Conservation (phyloP, 2,329 filamentous ascomycete species). For the Trichoderma citrinoviride region DNA sequence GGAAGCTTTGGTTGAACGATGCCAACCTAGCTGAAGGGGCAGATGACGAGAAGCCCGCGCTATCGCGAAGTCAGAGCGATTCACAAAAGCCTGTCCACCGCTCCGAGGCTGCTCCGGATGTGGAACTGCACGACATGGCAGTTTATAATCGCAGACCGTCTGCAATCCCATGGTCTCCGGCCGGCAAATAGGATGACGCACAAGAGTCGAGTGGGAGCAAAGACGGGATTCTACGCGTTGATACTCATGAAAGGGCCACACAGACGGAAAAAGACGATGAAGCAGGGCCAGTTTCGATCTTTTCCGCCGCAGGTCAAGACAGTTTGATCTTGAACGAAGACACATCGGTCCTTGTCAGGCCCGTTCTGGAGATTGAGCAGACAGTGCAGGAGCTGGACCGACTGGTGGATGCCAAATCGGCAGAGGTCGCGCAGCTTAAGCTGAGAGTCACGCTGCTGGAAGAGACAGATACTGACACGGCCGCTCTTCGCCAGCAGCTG, state of each 20-base stretch:
- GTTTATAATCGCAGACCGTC: background rate
- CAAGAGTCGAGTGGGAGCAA: background rate
- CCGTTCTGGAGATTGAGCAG: slow-evolving; percentile 14
- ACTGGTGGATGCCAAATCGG: slow-evolving; percentile 45
- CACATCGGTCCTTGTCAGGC: too few species aligned
- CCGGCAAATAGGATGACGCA: background rate
- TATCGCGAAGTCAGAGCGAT: background rate
- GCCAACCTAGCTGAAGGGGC: background rate
- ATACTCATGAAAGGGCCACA: background rate
- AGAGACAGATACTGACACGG: slow-evolving; percentile 37
- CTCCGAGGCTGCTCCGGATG: background rate
- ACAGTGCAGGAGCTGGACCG: slow-evolving; percentile 50
- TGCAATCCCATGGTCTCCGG: background rate
- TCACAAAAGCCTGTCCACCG: background rate
- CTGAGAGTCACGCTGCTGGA: slow-evolving; percentile 46
- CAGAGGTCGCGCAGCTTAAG: slow-evolving; percentile 46
- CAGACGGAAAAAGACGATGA: background rate
- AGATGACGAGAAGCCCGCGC: background rate
- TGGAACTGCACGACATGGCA: background rate
- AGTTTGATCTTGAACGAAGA: background rate
- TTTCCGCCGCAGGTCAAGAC: background rate
- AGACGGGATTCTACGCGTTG: too few species aligned
- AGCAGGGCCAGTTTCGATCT: too few species aligned
- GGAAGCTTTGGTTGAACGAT: background rate
- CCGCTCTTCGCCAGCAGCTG: slow-evolving; percentile 42